These are phyloP conservation scores for Dactylellina cionopaga DNA, from an alignment of 2,329 filamentous ascomycete genomes.

Conservation along the genomic window DNA sequence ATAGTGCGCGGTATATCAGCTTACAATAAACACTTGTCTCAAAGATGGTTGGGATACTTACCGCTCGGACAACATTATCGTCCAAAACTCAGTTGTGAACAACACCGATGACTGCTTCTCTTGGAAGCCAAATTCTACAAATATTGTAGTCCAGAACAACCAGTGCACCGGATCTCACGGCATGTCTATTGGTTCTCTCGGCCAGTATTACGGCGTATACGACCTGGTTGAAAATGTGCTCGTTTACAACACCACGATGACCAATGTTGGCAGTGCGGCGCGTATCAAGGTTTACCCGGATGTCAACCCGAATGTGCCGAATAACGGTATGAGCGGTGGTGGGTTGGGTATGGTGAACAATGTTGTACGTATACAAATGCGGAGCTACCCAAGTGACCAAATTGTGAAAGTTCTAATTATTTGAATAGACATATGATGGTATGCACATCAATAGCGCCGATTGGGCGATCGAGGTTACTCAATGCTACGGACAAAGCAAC, in stretches of 20 bases:
- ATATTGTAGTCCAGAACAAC: slow-evolving; percentile 74
- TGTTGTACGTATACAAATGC: slow-evolving; percentile 59
- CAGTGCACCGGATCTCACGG: slow-evolving; percentile 76
- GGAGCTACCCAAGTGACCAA: neutral
- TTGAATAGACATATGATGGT: slow-evolving; percentile 67
- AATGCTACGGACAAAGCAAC: slow-evolving; percentile 69
- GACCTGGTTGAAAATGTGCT: slow-evolving; percentile 77
- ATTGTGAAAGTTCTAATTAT: neutral
- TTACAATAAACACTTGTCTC: neutral
- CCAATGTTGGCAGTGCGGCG: slow-evolving; percentile 69
- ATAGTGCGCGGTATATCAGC: too few relatives aligned
- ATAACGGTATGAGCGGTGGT: slow-evolving; percentile 73
- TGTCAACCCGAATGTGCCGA: slow-evolving; percentile 66
- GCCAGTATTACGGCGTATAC: slow-evolving; percentile 72
- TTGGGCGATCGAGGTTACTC: slow-evolving; percentile 71
- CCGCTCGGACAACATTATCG: slow-evolving; percentile 70
- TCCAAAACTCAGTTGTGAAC: slow-evolving; percentile 72
- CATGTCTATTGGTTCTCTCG: slow-evolving; percentile 76
- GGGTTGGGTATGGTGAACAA: slow-evolving; percentile 71
- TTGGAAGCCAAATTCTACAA: slow-evolving; percentile 78
- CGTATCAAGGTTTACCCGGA: slow-evolving; percentile 80
- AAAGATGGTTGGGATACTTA: slow-evolving; percentile 73
- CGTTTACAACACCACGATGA: slow-evolving; percentile 70
- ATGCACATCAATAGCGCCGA: slow-evolving; percentile 71
- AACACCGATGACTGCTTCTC: slow-evolving; percentile 77